Evolutionary conservation across 495 filamentous ascomycete genomes (phyloP).

Genomic region (Neurospora cerealis): DNA sequence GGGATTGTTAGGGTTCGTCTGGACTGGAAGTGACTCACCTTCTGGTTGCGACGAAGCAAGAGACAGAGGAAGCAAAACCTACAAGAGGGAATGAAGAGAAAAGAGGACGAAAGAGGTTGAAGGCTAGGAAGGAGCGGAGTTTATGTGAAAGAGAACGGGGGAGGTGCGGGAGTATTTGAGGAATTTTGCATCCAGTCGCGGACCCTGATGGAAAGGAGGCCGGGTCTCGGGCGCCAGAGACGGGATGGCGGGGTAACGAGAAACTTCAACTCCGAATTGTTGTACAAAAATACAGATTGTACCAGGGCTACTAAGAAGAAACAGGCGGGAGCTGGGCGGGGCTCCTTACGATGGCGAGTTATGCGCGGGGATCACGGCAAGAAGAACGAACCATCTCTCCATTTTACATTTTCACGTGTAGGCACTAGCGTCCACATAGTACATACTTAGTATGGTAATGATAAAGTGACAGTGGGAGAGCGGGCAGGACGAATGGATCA

Average conservation of each 20-base stretch:
- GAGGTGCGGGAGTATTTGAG: slow-evolving; percentile 26
- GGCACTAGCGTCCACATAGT: background rate
- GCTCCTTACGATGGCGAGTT: background rate
- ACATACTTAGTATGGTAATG: background rate
- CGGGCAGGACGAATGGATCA: background rate
- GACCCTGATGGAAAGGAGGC: slow-evolving; percentile 13
- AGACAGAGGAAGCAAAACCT: background rate
- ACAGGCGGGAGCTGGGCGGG: background rate
- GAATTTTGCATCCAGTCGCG: slow-evolving; percentile 15
- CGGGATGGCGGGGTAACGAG: slow-evolving; percentile 11
- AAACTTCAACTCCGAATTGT: background rate
- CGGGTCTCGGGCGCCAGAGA: slow-evolving; percentile 17
- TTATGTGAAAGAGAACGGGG: slow-evolving; percentile 1
- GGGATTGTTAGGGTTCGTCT: background rate
- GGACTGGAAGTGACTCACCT: slow-evolving; percentile 6
- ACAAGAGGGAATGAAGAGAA: slow-evolving; percentile 17
- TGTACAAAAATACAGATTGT: slow-evolving; percentile 9
- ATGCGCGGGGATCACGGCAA: background rate
- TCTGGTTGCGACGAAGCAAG: slow-evolving; percentile 2
- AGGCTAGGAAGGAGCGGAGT: background rate
- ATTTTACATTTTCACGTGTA: background rate
- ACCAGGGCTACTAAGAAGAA: background rate
- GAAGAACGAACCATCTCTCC: background rate
- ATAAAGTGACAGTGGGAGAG: background rate
- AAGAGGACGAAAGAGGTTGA: slow-evolving; percentile 10